Evolutionary conservation across 2,329 filamentous ascomycete species (phyloP).

Genomic region (Cladosporium sp.): DNA sequence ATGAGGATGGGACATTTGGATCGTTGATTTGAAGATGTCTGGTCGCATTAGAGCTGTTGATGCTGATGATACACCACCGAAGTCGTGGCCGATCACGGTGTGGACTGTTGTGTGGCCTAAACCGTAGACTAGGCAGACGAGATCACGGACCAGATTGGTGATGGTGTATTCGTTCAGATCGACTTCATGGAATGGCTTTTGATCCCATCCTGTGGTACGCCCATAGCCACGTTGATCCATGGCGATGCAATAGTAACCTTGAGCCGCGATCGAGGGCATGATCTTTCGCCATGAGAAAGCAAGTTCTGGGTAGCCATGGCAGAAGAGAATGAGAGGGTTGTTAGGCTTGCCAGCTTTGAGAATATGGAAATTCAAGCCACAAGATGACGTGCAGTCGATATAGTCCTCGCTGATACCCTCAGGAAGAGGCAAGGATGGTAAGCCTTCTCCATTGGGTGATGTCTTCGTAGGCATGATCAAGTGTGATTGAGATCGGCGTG

Average conservation of each 20-base stretch:
- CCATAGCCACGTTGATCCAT: slow-evolving; percentile 67
- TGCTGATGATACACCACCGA: slow-evolving; percentile 58
- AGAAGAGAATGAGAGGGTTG: slow-evolving; percentile 56
- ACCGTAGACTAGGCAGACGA: slow-evolving; percentile 57
- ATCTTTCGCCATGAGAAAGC: slow-evolving; percentile 67
- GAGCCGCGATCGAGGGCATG: slow-evolving; percentile 53
- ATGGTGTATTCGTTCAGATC: slow-evolving; percentile 56
- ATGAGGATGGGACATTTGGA: slow-evolving; percentile 64
- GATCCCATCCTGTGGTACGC: slow-evolving; percentile 59
- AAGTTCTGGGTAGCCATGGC: slow-evolving; percentile 65
- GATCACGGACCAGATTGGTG: slow-evolving; percentile 58
- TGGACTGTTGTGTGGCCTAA: slow-evolving; percentile 56
- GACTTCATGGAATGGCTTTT: slow-evolving; percentile 46
- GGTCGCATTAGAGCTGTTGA: slow-evolving; percentile 59
- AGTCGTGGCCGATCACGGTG: slow-evolving; percentile 64
- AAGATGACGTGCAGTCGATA: slow-evolving; percentile 49
- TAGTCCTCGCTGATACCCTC: slow-evolving; percentile 52
- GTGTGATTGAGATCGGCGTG: not conserved
- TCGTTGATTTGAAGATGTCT: slow-evolving; percentile 59
- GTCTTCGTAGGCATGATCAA: not conserved
- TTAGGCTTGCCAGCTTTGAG: slow-evolving; percentile 50
- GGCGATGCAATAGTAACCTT: slow-evolving; percentile 63
- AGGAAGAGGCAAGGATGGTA: slow-evolving; percentile 50
- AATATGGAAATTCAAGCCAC: slow-evolving; percentile 59
- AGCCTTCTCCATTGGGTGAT: not conserved